These are phyloP conservation scores for Crithidia thermophila DNA, from an alignment of 208 protist genomes.

Conservation along the genomic window DNA sequence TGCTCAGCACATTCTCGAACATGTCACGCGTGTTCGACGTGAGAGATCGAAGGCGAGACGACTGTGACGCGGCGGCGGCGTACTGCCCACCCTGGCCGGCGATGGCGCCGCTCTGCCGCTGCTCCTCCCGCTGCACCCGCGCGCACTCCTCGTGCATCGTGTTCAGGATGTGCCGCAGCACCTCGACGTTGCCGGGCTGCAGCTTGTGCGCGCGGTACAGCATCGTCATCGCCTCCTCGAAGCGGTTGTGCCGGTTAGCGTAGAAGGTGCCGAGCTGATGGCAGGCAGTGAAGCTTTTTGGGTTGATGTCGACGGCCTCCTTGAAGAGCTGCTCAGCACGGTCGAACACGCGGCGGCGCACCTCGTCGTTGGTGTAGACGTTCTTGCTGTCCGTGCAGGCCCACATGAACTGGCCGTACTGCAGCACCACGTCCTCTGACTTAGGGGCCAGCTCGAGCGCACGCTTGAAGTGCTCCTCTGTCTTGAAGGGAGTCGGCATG, in stretches of 20 bases:
- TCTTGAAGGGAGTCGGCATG: constrained; percentile 65
- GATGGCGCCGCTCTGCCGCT: constrained; percentile 21
- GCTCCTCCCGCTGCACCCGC: constrained; percentile 47
- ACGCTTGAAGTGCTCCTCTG: constrained; percentile 58
- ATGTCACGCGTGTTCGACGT: constrained; percentile 40
- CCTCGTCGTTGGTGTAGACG: constrained; percentile 34
- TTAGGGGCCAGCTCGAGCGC: constrained; percentile 52
- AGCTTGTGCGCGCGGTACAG: constrained; percentile 61
- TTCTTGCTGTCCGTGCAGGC: constrained; percentile 43
- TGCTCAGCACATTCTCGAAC: constrained; percentile 46
- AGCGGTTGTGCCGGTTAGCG: constrained; percentile 54
- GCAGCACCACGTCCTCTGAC: constrained; percentile 46
- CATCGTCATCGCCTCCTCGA: constrained; percentile 64
- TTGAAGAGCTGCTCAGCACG: constrained; percentile 59
- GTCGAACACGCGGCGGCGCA: constrained; percentile 46
- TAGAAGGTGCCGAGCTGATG: constrained; percentile 70
- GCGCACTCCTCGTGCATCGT: constrained; percentile 65
- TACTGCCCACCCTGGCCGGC: constrained; percentile 24
- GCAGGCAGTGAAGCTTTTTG: constrained; percentile 41
- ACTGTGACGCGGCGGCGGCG: neutral
- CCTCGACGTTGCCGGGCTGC: constrained; percentile 56
- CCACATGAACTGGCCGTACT: constrained; percentile 74
- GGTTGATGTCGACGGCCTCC: constrained; percentile 44
- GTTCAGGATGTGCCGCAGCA: constrained; percentile 51
- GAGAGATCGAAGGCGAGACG: constrained; percentile 41